phyloP scores from a whole-genome alignment of 164 flowering plant species.

The Piper betle region DNA sequence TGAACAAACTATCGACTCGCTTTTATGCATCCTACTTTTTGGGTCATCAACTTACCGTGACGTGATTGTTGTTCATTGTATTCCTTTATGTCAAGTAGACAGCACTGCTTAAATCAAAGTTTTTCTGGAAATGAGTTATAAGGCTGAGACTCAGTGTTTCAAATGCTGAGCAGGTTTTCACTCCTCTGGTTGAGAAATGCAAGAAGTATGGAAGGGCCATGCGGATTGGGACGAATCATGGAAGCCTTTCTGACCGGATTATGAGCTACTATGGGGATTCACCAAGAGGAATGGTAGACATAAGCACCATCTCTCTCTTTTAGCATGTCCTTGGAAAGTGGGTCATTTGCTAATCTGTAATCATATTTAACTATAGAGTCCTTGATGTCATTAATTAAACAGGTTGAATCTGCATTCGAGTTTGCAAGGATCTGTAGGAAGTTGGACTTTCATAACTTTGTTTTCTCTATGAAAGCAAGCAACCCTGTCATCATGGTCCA shows the following conservation, averaged over 20 bases:
- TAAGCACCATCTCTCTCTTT: neutral
- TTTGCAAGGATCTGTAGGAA: constrained; percentile 93
- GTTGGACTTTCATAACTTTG: constrained; percentile 86
- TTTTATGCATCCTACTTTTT: neutral
- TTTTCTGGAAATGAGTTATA: neutral
- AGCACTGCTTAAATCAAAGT: neutral
- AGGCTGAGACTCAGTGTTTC: neutral
- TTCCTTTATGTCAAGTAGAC: neutral
- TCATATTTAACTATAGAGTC: neutral
- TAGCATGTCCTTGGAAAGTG: neutral
- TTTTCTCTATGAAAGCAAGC: constrained; percentile 99
- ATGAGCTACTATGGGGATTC: constrained; percentile 99
- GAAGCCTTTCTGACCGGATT: constrained; percentile 96
- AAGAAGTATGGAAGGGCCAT: constrained; percentile 96
- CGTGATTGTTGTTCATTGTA: no score
- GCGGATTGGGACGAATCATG: constrained; percentile 98
- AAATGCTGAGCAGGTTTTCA: constrained; percentile 43
- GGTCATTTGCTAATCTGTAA: neutral
- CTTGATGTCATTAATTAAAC: constrained; percentile 13
- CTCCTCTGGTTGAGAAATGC: constrained; percentile 93
- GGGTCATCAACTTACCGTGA: neutral
- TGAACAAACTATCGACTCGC: constrained; percentile 10
- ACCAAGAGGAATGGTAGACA: constrained; percentile 89
- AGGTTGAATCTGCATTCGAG: constrained; percentile 99
- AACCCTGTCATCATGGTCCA: constrained; percentile 96